A percentile compares a stretch with the other conserved stretches of the same genome.
Evolutionary conservation across 1,284 basidiomycete species (phyloP).

Genomic region (Meripilus lineatus): DNA sequence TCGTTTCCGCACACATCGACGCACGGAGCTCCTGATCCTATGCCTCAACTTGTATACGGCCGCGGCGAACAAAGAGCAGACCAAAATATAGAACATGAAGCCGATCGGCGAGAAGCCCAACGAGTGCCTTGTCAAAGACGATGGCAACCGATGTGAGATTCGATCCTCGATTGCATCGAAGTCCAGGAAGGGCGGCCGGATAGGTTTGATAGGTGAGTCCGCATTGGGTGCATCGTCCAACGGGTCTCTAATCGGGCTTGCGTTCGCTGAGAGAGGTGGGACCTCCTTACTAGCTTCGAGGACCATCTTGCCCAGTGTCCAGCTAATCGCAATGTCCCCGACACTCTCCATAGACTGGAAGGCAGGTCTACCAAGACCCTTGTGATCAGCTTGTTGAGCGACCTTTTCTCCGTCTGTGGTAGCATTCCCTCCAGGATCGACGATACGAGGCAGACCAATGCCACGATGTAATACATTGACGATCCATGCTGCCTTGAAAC

Average conservation of each 20-base stretch:
- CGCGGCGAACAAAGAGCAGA: conserved; percentile 37
- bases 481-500: conserved; percentile 99
- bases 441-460: conserved; percentile 89
- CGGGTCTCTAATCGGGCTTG: conserved; percentile 61
- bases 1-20: conserved; percentile 43
- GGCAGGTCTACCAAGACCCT: conserved; percentile 73
- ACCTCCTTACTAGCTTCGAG: conserved; percentile 91
- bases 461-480: conserved; percentile 96
- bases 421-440: conserved; percentile 75
- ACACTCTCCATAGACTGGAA: conserved; percentile 95
- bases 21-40: conserved; percentile 40
- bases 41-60: conserved; percentile 53
- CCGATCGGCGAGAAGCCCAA: conserved; percentile 67
- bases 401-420: conserved; percentile 65
- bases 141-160: conserved; percentile 58
- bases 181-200: conserved; percentile 57
- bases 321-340: conserved; percentile 89
- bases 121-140: conserved; percentile 50
- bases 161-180: conserved; percentile 56
- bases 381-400: conserved; percentile 68
- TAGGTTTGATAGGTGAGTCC: conserved; percentile 48
- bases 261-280: conserved; percentile 40
- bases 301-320: conserved; percentile 98
- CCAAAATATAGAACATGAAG: conserved; percentile 47
- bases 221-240: conserved; percentile 54